Percentiles rank a stretch among this genome's conserved stretches.
These are phyloP conservation scores for Colletotrichum gigasporum DNA, from an alignment of 2,329 filamentous ascomycete genomes.

Conservation along the genomic window DNA sequence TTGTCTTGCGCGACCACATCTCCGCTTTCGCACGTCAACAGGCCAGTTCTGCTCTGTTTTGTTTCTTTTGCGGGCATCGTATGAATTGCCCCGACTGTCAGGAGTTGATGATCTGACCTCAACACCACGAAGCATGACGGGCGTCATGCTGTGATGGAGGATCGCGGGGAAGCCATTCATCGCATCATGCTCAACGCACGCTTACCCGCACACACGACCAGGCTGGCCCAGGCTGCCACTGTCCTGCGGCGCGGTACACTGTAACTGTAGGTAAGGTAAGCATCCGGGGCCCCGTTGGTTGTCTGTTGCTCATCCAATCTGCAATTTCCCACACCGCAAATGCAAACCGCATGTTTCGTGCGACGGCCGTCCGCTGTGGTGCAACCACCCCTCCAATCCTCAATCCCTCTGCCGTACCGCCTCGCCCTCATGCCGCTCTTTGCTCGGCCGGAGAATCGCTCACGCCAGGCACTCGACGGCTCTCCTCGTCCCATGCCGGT, in stretches of 20 bases:
- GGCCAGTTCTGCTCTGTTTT: constrained; percentile 14
- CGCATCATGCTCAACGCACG: constrained; percentile 9
- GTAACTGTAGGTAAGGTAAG: no score
- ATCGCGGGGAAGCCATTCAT: constrained; percentile 10
- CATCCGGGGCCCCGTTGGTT: no score
- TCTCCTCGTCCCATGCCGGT: constrained; percentile 11
- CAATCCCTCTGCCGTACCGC: background rate
- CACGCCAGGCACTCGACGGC: constrained; percentile 5
- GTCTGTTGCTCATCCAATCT: background rate
- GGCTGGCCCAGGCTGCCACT: no score
- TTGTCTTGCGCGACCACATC: constrained; percentile 24
- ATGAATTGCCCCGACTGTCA: constrained; percentile 16
- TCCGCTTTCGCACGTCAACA: constrained; percentile 28
- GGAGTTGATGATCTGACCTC: constrained; percentile 24
- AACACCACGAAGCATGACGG: constrained; percentile 9
- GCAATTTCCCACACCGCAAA: constrained; percentile 25
- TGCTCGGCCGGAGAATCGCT: background rate
- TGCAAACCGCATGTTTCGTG: constrained; percentile 17
- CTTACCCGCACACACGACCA: background rate
- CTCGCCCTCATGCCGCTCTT: constrained; percentile 1
- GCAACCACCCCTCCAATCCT: constrained; percentile 23
- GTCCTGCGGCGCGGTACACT: no score
- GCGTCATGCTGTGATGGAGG: constrained; percentile 10
- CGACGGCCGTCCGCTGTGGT: constrained; percentile 3
- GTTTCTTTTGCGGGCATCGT: constrained; percentile 28